Evolutionary conservation across 2,329 filamentous ascomycete species (phyloP).

Genomic region (Fusarium mangiferae): DNA sequence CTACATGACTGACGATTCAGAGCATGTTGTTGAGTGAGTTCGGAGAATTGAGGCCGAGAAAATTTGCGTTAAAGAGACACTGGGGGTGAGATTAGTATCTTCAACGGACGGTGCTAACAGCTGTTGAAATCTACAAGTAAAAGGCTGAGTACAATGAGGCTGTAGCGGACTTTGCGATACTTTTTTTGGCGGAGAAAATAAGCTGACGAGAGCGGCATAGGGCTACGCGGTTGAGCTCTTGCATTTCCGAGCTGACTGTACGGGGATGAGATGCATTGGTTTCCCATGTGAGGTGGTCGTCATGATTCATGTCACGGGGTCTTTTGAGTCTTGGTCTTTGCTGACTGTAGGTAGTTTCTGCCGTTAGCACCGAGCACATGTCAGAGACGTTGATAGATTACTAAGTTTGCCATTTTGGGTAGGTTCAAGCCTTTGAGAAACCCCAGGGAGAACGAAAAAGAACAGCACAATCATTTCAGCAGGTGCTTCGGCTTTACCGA

Average conservation of each 20-base stretch:
- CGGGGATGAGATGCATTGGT: not conserved
- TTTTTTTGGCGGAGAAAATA: not conserved
- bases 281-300: constrained; percentile 10
- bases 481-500: constrained; percentile 2
- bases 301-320: constrained; percentile 30
- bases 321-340: not conserved
- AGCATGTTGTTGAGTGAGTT: constrained; percentile 17
- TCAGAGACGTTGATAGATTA: not conserved
- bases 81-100: constrained; percentile 26
- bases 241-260: constrained; percentile 1
- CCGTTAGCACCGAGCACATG: constrained; percentile 32
- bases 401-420: not conserved
- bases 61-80: constrained; percentile 40
- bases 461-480: not conserved
- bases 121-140: not conserved
- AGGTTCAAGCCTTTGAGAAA: not conserved
- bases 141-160: not conserved
- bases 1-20: constrained; percentile 31
- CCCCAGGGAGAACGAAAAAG: not conserved
- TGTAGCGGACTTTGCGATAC: not conserved
- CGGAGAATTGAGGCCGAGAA: constrained; percentile 23
- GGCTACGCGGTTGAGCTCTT: not conserved
- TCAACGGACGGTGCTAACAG: not conserved
- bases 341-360: not conserved
- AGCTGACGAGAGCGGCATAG: not conserved